Evolutionary conservation across 2,329 filamentous ascomycete species (phyloP).

Genomic region (Reticulascus tulasneorum): DNA sequence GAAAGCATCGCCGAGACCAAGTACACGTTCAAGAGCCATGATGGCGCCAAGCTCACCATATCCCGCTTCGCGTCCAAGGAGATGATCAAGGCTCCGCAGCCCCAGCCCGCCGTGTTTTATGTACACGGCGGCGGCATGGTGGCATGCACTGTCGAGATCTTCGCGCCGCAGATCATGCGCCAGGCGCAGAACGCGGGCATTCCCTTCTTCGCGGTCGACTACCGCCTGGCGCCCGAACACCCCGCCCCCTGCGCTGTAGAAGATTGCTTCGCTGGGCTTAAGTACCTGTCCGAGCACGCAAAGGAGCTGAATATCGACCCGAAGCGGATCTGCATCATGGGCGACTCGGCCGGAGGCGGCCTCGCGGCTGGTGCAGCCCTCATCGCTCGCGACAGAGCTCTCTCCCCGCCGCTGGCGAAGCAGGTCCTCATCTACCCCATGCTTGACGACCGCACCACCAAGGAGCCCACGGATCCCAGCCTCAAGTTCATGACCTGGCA

Average conservation of each 20-base stretch:
- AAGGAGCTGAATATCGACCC: slow-evolving; percentile 16
- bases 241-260: slow-evolving; percentile 29
- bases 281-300: slow-evolving; percentile 20
- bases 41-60: slow-evolving; percentile 4
- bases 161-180: slow-evolving; percentile 19
- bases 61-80: slow-evolving; percentile 4
- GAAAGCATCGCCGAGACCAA: slow-evolving; percentile 7
- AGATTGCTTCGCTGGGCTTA: slow-evolving; percentile 29
- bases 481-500: slow-evolving; percentile 15
- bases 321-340: slow-evolving; percentile 16
- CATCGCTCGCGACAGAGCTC: slow-evolving; percentile 27
- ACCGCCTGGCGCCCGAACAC: slow-evolving; percentile 39
- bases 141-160: slow-evolving; percentile 22
- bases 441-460: slow-evolving; percentile 24
- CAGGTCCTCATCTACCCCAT: slow-evolving; percentile 29
- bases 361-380: slow-evolving; percentile 26
- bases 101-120: slow-evolving; percentile 27
- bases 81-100: slow-evolving; percentile 1
- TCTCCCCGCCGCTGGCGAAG: slow-evolving; percentile 21
- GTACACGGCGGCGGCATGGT: slow-evolving; percentile 40
- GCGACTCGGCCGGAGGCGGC: slow-evolving; percentile 17
- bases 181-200: slow-evolving; percentile 25
- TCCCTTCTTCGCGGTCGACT: slow-evolving; percentile 33
- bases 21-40: slow-evolving; percentile 3
- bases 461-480: slow-evolving; percentile 2